Percentiles rank a stretch among this genome's conserved stretches.
phyloP scores from a whole-genome alignment of 352 stramenopile species.

The Phytopythium kandeliae region DNA sequence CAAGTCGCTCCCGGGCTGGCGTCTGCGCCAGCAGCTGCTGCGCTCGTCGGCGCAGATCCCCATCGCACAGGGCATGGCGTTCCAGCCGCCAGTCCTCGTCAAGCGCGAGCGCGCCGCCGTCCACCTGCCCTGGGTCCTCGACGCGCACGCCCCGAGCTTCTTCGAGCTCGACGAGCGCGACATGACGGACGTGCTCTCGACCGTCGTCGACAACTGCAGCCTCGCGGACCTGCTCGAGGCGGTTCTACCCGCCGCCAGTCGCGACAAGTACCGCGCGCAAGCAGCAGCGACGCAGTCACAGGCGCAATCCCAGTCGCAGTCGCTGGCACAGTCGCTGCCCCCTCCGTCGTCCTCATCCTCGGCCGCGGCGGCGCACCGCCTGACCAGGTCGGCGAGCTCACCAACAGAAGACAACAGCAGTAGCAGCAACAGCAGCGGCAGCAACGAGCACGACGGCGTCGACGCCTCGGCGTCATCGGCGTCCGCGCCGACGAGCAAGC shows the following conservation, averaged over 20 bases:
- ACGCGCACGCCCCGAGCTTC: slow-evolving; percentile 19
- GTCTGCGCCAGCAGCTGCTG: slow-evolving; percentile 2
- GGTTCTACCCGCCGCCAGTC: slow-evolving; percentile 25
- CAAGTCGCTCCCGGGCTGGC: neutral
- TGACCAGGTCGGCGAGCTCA: neutral
- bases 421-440: no score
- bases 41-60: slow-evolving; percentile 2
- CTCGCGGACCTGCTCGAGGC: slow-evolving; percentile 42
- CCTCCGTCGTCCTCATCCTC: no score
- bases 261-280: slow-evolving; percentile 16
- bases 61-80: slow-evolving; percentile 15
- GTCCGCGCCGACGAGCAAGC: neutral
- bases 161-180: slow-evolving; percentile 37
- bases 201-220: slow-evolving; percentile 30
- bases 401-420: neutral
- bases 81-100: slow-evolving; percentile 37
- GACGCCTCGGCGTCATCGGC: neutral
- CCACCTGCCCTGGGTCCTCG: slow-evolving; percentile 40
- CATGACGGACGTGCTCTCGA: slow-evolving; percentile 47
- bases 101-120: slow-evolving; percentile 23
- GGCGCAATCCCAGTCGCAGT: slow-evolving; percentile 1
- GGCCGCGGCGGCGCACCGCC: neutral
- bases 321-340: no score
- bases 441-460: slow-evolving; percentile 2
- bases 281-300: no score